These are phyloP conservation scores for Fusarium floridanum DNA, from an alignment of 2,329 filamentous ascomycete species.

Conservation along the genomic window DNA sequence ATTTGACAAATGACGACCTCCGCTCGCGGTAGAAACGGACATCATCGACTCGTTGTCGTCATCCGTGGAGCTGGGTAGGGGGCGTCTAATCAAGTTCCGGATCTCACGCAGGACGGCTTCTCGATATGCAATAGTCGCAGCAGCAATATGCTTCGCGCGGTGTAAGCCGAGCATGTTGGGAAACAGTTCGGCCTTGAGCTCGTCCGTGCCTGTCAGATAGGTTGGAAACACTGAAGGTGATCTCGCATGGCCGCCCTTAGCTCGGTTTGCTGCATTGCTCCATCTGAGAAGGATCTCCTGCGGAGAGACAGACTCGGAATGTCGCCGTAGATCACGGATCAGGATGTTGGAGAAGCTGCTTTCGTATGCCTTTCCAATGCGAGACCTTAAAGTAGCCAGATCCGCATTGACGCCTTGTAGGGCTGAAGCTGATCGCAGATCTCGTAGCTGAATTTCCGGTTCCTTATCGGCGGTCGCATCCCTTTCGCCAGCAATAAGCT, in stretches of 20 bases:
- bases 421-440: slow-evolving; percentile 82
- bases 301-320: slow-evolving; percentile 78
- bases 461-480: slow-evolving; percentile 53
- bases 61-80: slow-evolving; percentile 91
- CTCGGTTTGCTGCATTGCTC: slow-evolving; percentile 81
- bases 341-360: slow-evolving; percentile 82
- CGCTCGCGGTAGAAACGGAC: slow-evolving; percentile 81
- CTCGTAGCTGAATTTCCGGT: slow-evolving; percentile 62
- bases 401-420: slow-evolving; percentile 85
- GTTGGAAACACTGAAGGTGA: slow-evolving; percentile 79
- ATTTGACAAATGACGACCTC: slow-evolving; percentile 76
- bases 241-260: slow-evolving; percentile 75
- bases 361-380: slow-evolving; percentile 91
- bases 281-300: slow-evolving; percentile 86
- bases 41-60: slow-evolving; percentile 93
- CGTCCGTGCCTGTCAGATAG: slow-evolving; percentile 80
- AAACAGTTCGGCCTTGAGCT: slow-evolving; percentile 77
- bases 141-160: slow-evolving; percentile 81
- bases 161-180: slow-evolving; percentile 83
- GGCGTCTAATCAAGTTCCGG: slow-evolving; percentile 83
- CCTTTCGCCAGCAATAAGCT: slow-evolving; percentile 80
- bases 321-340: slow-evolving; percentile 82
- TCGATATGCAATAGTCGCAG: slow-evolving; percentile 86
- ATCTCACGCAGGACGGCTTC: slow-evolving; percentile 89
- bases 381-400: slow-evolving; percentile 78